A percentile compares a stretch with the other conserved stretches of the same genome.
phyloP scores from a whole-genome alignment of 139 green algal species.

The Haematococcus lacustris region DNA sequence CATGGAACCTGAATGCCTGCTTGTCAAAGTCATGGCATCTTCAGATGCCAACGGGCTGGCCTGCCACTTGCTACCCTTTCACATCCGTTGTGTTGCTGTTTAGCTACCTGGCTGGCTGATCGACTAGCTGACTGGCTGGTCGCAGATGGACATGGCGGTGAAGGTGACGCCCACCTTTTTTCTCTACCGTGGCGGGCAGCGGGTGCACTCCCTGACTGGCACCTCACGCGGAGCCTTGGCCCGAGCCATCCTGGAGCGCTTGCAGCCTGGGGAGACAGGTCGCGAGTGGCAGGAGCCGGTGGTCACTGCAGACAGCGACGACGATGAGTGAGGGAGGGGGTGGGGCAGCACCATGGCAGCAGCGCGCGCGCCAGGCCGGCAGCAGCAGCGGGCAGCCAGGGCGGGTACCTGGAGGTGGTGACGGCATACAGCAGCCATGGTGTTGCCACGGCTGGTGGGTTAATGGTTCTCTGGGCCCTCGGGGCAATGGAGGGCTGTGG shows the following conservation, averaged over 20 bases:
- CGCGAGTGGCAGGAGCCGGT: slow-evolving; percentile 9
- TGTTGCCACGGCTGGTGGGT: no score
- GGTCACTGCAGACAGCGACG: neutral
- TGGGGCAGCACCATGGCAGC: no score
- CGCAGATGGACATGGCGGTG: slow-evolving; percentile 20
- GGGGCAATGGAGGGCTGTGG: no score
- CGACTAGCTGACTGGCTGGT: neutral
- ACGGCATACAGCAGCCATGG: no score
- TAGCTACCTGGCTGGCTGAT: neutral
- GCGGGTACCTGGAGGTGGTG: no score
- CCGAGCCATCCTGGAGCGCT: slow-evolving; percentile 26
- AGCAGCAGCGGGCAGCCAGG: no score
- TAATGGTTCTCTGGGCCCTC: no score
- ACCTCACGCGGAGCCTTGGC: slow-evolving; percentile 53
- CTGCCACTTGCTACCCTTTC: slow-evolving; percentile 1
- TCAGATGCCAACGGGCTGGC: neutral
- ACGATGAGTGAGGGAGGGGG: slow-evolving; percentile 2
- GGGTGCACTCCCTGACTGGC: slow-evolving; percentile 37
- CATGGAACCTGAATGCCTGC: neutral
- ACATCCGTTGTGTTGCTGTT: neutral
- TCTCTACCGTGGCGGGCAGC: slow-evolving; percentile 42
- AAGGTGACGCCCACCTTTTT: slow-evolving; percentile 64
- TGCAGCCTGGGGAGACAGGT: slow-evolving; percentile 16
- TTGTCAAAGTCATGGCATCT: neutral
- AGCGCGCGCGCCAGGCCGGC: no score